Conservation (phyloP, 768 basidiomycete genomes). For the Terana coerulea region DNA sequence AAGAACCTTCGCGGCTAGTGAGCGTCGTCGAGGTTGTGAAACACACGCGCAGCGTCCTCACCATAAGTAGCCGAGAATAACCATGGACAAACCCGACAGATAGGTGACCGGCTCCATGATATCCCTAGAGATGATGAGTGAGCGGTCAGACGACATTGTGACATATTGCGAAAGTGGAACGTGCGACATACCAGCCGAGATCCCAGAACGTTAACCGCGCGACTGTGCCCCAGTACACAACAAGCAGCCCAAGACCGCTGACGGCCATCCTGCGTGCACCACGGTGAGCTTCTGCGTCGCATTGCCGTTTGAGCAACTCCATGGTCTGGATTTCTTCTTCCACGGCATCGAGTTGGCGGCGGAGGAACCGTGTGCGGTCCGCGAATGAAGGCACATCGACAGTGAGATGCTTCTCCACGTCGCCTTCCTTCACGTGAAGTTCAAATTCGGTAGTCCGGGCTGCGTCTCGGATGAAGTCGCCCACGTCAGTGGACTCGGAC, state of each 20-base stretch:
- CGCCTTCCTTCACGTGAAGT: constrained; percentile 33
- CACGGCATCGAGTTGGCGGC: constrained; percentile 41
- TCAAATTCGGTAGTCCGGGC: constrained; percentile 51
- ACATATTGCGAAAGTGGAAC: neutral
- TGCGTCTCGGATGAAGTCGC: constrained; percentile 62
- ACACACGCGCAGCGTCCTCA: constrained; percentile 17
- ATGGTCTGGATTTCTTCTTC: constrained; percentile 43
- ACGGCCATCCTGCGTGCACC: constrained; percentile 56
- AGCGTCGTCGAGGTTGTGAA: neutral
- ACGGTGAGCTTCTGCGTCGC: constrained; percentile 52
- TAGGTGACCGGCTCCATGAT: constrained; percentile 71
- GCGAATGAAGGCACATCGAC: constrained; percentile 62
- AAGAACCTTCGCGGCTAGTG: constrained; percentile 51
- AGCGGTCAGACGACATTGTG: neutral
- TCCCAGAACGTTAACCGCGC: constrained; percentile 66
- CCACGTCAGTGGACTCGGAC: constrained; percentile 60
- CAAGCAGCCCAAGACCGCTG: constrained; percentile 54
- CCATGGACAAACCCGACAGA: constrained; percentile 56
- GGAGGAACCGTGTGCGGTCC: constrained; percentile 56
- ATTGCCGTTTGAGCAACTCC: constrained; percentile 51
- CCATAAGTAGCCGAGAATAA: constrained; percentile 62
- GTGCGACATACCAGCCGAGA: constrained; percentile 40
- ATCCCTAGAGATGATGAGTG: constrained; percentile 38
- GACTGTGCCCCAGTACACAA: constrained; percentile 62
- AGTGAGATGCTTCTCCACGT: constrained; percentile 30